Base-by-base conservation (phyloP, 2,329 filamentous ascomycete genomes). In the Coleophoma cylindrospora region DNA sequence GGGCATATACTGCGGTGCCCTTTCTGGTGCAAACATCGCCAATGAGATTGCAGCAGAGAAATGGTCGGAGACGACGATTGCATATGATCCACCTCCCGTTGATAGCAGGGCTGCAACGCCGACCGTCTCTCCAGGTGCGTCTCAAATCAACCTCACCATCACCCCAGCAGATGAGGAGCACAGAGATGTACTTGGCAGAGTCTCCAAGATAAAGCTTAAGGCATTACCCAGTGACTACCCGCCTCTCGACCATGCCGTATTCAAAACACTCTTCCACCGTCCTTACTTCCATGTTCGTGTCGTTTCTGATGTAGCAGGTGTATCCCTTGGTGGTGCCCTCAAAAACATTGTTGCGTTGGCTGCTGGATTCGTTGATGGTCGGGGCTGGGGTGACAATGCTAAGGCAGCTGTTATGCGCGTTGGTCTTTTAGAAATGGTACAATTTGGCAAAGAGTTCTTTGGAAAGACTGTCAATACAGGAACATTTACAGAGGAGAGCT, bases 351-450 rank as follows among this genome's bases (percentile, higher is more conserved):
- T 99, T 49, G 94, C 94, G 5, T 75, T 99, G 15, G 92, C 91
- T 5, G 91, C 94, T 33, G 94, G 94, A 51, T 99, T 95, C 69
- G 91, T 97, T 41, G 90, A 96, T 57, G 94, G 94, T 34, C 82
- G 92, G 54, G 92, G 92, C 57, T 99, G 94, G 92, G 94, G 94
- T 64, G 91, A 97, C 74, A 99, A 97, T 61, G 92, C 92, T 58
- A 97, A 99, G 74, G 91, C 94, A n/a, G 94, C 94, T 43, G 86
- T 99, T 53, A 97, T 99, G 90, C 88, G 94, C 40, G 87, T 97
- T 17, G 94, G 94, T 8, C 81, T 99, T 43, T 79, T 96, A 61
- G 94, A 99, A 72, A 96, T 96, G 86, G 90, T 97, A 63, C 87
- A 88, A 66, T 99, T 99, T 60, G 92, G 92, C 57, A 90, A 91